Conservation (phyloP, 345 rosid genomes). For the Aquilaria malaccensis region DNA sequence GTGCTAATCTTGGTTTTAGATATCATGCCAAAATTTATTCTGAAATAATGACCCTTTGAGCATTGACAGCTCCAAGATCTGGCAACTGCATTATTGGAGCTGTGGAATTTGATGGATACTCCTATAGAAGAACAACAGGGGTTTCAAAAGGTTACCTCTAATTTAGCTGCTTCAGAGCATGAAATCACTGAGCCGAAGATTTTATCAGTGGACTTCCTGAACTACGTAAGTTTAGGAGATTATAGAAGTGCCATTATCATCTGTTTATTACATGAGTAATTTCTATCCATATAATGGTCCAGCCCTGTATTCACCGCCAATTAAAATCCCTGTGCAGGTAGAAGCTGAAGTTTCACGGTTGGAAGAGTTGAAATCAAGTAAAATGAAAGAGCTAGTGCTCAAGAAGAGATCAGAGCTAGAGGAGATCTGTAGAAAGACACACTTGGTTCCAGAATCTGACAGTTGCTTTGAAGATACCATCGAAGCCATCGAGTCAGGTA, state of each 20-base stretch:
- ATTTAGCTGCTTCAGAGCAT: slow-evolving; percentile 91
- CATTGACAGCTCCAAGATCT: slow-evolving; percentile 90
- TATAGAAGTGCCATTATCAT: neutral
- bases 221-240: slow-evolving; percentile 43
- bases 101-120: slow-evolving; percentile 99
- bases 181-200: slow-evolving; percentile 86
- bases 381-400: slow-evolving; percentile 94
- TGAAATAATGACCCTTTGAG: slow-evolving; percentile 9
- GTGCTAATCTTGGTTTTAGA: slow-evolving; percentile 3
- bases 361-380: slow-evolving; percentile 85
- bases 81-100: slow-evolving; percentile 82
- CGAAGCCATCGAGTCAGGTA: slow-evolving; percentile 83
- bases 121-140: slow-evolving; percentile 91
- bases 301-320: too few relatives aligned
- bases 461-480: slow-evolving; percentile 58
- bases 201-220: slow-evolving; percentile 74
- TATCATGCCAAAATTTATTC: neutral
- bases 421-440: slow-evolving; percentile 90
- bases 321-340: slow-evolving; percentile 38
- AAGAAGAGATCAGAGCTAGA: slow-evolving; percentile 87
- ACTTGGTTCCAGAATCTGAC: slow-evolving; percentile 60
- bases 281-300: too few relatives aligned
- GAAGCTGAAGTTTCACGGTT: slow-evolving; percentile 82
- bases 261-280: neutral
- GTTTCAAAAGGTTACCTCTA: slow-evolving; percentile 83